Evolutionary conservation across 2,329 filamentous ascomycete species (phyloP), one percentile per base, ranked within the genome.

Genomic region (Leptosphaerulina australis): DNA sequence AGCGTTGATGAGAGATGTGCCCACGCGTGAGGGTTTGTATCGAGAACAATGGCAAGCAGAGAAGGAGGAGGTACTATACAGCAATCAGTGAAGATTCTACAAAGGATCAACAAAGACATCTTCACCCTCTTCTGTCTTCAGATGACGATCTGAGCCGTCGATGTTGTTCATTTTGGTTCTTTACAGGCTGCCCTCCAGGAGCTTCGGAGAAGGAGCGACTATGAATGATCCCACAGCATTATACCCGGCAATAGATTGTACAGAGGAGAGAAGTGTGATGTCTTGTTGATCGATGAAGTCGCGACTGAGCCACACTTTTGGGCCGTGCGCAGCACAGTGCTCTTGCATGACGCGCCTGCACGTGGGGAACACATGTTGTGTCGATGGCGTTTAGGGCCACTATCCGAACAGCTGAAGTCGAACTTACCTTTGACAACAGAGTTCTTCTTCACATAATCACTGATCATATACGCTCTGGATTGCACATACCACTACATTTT

Each of bases 21-120:
- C 94, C 94, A 96, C 63, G 94, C 92, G 63, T 92, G 88, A 2
- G 94, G 94, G 71, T 99, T 99, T 20, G 93, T 97, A 77, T 99
- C 94, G 77, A 99, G 83, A 67, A 99, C 82, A 66, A 99, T 87
- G 61, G 91, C 88, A 43, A 97, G 85, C 26, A 99, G 86, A 11
- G 93, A 96, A 0, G 94, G 90, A 9, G 83, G 76, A 29, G 81
- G 79, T 50, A 80, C 82, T 82, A 56, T 11, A 33, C 56, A 43
- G 7, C 9, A 17, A 37, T 58, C 20, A 61, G 57, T 40, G 14
- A 18, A 7, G 14, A 20, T n/a, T 10, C 9, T 15, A 15, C 8
- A 31, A 14, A 15, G 24, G 24, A n/a, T 28, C 11, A 14, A 12
- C 10, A 24, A 3, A 18, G 21, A 10, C 5, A 28, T 9, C 6